Evolutionary conservation across 129 eudicot genomes (phyloP).

Genomic region (Erigeron canadensis): DNA sequence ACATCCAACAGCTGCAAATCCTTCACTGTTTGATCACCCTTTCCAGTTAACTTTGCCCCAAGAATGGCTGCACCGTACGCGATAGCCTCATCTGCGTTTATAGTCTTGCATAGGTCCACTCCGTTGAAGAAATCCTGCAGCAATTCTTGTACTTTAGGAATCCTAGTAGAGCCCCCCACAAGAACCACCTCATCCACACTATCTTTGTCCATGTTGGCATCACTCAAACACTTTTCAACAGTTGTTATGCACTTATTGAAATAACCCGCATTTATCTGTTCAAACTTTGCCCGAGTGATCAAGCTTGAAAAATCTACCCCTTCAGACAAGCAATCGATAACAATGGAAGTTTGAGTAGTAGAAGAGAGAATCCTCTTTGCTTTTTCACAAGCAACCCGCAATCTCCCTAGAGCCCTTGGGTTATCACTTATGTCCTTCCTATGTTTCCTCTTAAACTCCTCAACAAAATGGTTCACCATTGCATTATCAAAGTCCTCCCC

Average conservation of each 20-base stretch:
- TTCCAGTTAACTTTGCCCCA: slow-evolving; percentile 24
- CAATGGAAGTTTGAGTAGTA: slow-evolving; percentile 7
- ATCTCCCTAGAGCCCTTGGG: slow-evolving; percentile 28
- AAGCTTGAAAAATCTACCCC: slow-evolving; percentile 15
- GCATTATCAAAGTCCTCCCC: slow-evolving; percentile 29
- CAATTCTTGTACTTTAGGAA: slow-evolving; percentile 30
- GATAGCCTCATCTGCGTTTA: slow-evolving; percentile 29
- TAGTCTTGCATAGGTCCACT: slow-evolving; percentile 21
- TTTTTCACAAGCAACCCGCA: slow-evolving; percentile 24
- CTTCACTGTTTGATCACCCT: slow-evolving; percentile 7
- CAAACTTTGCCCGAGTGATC: slow-evolving; percentile 25
- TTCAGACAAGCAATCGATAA: slow-evolving; percentile 23
- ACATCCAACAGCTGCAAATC: slow-evolving; percentile 28
- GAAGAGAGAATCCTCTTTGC: slow-evolving; percentile 29
- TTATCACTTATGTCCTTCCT: slow-evolving; percentile 12
- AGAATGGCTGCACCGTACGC: slow-evolving; percentile 28
- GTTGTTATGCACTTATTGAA: slow-evolving; percentile 20
- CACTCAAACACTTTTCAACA: slow-evolving; percentile 13
- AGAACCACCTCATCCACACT: slow-evolving; percentile 15
- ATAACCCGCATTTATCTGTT: slow-evolving; percentile 6
- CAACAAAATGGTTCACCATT: slow-evolving; percentile 12
- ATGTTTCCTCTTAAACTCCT: slow-evolving; percentile 8
- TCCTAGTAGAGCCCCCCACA: slow-evolving; percentile 32
- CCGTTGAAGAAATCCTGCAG: slow-evolving; percentile 25
- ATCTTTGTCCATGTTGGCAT: slow-evolving; percentile 14